A percentile compares a stretch with the other conserved stretches of the same genome.
Evolutionary conservation across 257 asterid species (phyloP).

Genomic region (Ocimum tenuiflorum): DNA sequence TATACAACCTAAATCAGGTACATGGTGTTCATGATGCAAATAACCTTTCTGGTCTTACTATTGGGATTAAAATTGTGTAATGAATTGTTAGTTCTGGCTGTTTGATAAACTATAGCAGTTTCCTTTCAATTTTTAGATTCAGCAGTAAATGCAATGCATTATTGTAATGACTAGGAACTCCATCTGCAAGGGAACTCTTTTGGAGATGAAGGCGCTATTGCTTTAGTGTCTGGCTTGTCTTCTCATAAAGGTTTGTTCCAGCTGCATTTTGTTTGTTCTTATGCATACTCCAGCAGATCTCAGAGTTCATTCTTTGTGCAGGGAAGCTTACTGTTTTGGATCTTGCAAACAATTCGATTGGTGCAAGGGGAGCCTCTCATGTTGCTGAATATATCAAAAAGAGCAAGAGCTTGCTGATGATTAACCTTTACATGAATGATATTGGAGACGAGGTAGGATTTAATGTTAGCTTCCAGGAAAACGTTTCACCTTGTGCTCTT

Average conservation of each 20-base stretch:
- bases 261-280: background rate
- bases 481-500: background rate
- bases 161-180: slow-evolving; percentile 55
- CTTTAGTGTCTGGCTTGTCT: slow-evolving; percentile 73
- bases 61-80: background rate
- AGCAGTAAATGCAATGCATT: slow-evolving; percentile 12
- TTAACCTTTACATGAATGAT: slow-evolving; percentile 90
- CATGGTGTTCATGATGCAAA: background rate
- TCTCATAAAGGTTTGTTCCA: slow-evolving; percentile 57
- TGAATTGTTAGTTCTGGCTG: background rate
- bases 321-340: slow-evolving; percentile 72
- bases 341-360: slow-evolving; percentile 80
- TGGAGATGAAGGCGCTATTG: slow-evolving; percentile 91
- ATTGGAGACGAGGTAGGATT: slow-evolving; percentile 73
- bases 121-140: background rate
- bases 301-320: slow-evolving; percentile 25
- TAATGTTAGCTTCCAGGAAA: background rate
- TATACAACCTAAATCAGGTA: background rate
- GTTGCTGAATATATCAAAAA: slow-evolving; percentile 78
- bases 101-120: background rate
- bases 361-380: slow-evolving; percentile 64
- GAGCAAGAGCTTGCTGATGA: slow-evolving; percentile 77
- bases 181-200: slow-evolving; percentile 81
- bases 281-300: slow-evolving; percentile 9
- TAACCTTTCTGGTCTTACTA: background rate